Evolutionary conservation across 2,329 filamentous ascomycete species (phyloP).

Genomic region (Fusarium siculi): DNA sequence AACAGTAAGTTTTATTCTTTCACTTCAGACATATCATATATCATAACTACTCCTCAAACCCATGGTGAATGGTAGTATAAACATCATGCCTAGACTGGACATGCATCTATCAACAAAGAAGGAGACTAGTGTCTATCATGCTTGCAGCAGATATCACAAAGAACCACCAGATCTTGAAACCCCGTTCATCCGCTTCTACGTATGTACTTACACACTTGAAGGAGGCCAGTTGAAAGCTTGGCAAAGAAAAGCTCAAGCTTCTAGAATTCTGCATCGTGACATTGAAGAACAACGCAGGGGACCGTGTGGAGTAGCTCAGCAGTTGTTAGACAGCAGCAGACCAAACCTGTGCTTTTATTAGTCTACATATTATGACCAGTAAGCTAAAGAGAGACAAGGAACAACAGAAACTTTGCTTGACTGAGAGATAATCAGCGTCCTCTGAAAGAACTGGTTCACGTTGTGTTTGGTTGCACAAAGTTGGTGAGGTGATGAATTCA

Average conservation of each 20-base stretch:
- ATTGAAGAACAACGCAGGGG: not conserved
- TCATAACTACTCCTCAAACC: not conserved
- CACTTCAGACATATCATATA: not conserved
- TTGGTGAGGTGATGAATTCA: not conserved
- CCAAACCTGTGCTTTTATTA: not conserved
- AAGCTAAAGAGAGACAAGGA: not conserved
- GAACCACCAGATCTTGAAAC: not conserved
- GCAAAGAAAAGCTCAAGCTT: not conserved
- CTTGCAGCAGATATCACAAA: not conserved
- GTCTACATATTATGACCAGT: not conserved
- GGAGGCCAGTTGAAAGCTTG: not conserved
- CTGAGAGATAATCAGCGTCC: not conserved
- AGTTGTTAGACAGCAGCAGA: not conserved
- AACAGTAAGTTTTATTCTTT: not conserved
- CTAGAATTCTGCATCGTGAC: not conserved
- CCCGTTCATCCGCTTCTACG: not conserved
- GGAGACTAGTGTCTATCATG: not conserved
- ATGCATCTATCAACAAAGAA: not conserved
- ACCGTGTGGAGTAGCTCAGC: not conserved
- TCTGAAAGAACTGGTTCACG: not conserved
- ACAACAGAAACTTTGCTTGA: not conserved
- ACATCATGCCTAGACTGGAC: not conserved
- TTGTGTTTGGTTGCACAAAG: not conserved
- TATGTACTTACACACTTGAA: not conserved
- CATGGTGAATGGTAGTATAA: not conserved